Conservation (phyloP, 306 rosid genomes). For the Quercus suber region DNA sequence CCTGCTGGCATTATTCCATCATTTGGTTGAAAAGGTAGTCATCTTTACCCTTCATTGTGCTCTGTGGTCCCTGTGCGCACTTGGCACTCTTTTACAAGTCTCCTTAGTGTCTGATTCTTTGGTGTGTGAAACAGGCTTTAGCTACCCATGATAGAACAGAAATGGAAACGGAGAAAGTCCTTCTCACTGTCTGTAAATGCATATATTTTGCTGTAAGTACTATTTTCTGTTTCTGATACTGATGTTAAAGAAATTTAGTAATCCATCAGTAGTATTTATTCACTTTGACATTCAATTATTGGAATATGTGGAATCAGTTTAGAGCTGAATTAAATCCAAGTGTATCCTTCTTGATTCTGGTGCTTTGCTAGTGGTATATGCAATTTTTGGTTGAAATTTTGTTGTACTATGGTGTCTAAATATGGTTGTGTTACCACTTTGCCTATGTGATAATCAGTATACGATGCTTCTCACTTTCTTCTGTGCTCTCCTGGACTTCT, state of each 20-base stretch:
- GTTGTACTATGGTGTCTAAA: background rate
- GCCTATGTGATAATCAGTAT: background rate
- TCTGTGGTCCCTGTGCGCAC: background rate
- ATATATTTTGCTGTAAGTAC: conserved; percentile 73
- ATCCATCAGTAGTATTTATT: background rate
- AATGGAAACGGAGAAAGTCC: conserved; percentile 52
- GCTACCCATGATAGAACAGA: conserved; percentile 30
- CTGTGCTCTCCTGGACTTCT: background rate
- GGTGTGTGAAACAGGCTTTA: conserved; percentile 49
- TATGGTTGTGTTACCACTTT: background rate
- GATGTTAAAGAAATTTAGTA: background rate
- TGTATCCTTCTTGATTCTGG: background rate
- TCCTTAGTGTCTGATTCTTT: conserved; percentile 25
- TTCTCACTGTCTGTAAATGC: conserved; percentile 78
- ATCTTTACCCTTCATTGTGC: background rate
- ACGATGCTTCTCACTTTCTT: no score
- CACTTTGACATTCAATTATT: conserved; percentile 3
- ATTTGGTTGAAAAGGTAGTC: conserved; percentile 55
- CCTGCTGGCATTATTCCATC: conserved; percentile 63
- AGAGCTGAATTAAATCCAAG: background rate
- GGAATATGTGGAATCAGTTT: background rate
- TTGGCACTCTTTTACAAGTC: background rate
- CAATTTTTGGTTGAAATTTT: background rate
- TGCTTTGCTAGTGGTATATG: background rate
- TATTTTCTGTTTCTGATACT: conserved; percentile 19